Conservation (phyloP, 2,329 filamentous ascomycete species). For the Penicillium sp. region DNA sequence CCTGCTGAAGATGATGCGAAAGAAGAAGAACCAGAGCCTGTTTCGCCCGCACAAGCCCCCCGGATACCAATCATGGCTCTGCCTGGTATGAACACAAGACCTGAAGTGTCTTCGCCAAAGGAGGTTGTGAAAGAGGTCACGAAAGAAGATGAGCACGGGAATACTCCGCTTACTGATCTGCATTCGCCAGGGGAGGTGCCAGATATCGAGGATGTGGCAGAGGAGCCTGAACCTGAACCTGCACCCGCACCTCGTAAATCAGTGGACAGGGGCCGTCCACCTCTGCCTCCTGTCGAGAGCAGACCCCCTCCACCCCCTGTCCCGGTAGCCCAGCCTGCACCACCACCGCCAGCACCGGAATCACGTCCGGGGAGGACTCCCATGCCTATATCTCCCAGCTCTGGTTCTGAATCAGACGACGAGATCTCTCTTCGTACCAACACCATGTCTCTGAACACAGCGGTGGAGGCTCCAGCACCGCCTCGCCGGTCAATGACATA, state of each 20-base stretch:
- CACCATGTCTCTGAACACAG: slow-evolving; percentile 39
- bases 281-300: slow-evolving; percentile 41
- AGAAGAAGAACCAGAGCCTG: slow-evolving; percentile 29
- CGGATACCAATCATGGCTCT: slow-evolving; percentile 57
- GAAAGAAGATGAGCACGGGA: slow-evolving; percentile 49
- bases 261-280: slow-evolving; percentile 41
- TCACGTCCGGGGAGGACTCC: too few relatives aligned
- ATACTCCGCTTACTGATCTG: slow-evolving; percentile 39
- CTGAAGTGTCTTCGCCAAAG: slow-evolving; percentile 43
- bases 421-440: slow-evolving; percentile 62
- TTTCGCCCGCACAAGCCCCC: slow-evolving; percentile 33
- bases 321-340: slow-evolving; percentile 31
- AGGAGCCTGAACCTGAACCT: slow-evolving; percentile 31
- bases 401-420: slow-evolving; percentile 84
- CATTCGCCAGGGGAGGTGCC: slow-evolving; percentile 46
- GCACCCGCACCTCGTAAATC: slow-evolving; percentile 31
- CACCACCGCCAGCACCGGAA: slow-evolving; percentile 43
- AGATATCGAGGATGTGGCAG: slow-evolving; percentile 51
- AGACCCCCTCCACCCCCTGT: slow-evolving; percentile 36
- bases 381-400: slow-evolving; percentile 64
- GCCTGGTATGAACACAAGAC: slow-evolving; percentile 63
- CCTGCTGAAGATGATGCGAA: slow-evolving; percentile 32
- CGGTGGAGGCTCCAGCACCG: slow-evolving; percentile 31
- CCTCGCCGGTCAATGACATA: slow-evolving; percentile 35
- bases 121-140: slow-evolving; percentile 45